Evolutionary conservation across 345 rosid species (phyloP).

Genomic region (Cardamine chenopodiifolia): DNA sequence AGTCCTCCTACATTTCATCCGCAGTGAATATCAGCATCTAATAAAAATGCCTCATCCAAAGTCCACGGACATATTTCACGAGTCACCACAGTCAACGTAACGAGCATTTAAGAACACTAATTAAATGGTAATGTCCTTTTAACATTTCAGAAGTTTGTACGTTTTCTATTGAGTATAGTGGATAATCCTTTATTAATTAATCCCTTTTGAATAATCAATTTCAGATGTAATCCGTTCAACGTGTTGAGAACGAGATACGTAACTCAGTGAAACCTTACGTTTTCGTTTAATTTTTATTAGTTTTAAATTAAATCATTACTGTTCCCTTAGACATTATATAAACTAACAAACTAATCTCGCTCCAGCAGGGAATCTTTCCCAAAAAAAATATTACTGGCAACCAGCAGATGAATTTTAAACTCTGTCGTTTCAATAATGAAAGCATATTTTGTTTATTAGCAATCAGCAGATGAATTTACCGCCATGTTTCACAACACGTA

Average conservation of each 20-base stretch:
- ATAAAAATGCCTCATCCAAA: not conserved
- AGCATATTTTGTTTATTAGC: too few species aligned
- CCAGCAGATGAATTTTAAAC: not conserved
- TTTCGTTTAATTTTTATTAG: constrained; percentile 7
- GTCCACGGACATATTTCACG: constrained; percentile 3
- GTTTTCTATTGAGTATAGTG: constrained; percentile 36
- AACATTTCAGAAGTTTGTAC: constrained; percentile 28
- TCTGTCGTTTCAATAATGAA: too few species aligned
- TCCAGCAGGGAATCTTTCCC: not conserved
- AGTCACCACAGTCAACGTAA: constrained; percentile 29
- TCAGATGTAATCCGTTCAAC: constrained; percentile 18
- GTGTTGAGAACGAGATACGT: constrained; percentile 24
- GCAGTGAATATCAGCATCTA: not conserved
- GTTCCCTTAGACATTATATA: not conserved
- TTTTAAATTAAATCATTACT: constrained; percentile 11
- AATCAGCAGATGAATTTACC: not conserved
- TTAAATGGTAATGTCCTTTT: constrained; percentile 1
- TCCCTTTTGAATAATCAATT: constrained; percentile 3
- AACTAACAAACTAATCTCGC: not conserved
- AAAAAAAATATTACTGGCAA: not conserved
- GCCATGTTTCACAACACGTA: not conserved
- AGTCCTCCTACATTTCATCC: not conserved
- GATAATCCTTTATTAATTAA: constrained; percentile 26
- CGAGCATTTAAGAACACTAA: constrained; percentile 5
- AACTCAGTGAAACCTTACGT: constrained; percentile 16